Conservation (phyloP, 495 filamentous ascomycete genomes). For the Jackrogersella multiformis region DNA sequence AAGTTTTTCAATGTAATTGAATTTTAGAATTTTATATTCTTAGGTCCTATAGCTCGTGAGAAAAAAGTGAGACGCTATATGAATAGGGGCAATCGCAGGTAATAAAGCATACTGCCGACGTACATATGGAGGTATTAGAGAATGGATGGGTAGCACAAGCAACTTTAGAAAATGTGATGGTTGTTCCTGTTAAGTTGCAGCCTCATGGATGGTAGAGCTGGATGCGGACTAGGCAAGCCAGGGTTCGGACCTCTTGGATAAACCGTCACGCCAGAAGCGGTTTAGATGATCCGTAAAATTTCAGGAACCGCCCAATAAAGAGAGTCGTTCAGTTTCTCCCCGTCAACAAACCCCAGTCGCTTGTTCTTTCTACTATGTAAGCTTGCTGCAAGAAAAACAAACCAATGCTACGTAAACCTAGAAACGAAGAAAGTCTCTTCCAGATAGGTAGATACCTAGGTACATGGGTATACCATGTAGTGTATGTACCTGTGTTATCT, state of each 20-base stretch:
- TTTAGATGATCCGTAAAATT: constrained; percentile 18
- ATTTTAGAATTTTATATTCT: neutral
- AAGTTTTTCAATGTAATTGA: neutral
- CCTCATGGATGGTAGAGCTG: constrained; percentile 29
- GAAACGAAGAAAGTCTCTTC: too few relatives aligned
- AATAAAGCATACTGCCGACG: neutral
- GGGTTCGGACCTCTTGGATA: constrained; percentile 17
- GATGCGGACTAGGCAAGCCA: neutral
- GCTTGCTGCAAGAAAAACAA: constrained; percentile 11
- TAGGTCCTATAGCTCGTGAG: neutral
- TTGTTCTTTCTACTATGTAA: neutral
- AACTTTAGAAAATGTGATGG: constrained; percentile 31
- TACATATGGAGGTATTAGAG: too few relatives aligned
- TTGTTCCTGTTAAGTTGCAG: constrained; percentile 34
- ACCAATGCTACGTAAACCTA: constrained; percentile 27
- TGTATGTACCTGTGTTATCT: too few relatives aligned
- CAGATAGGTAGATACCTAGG: too few relatives aligned
- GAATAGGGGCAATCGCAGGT: neutral
- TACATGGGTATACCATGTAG: too few relatives aligned
- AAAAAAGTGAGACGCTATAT: neutral
- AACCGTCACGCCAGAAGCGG: constrained; percentile 35
- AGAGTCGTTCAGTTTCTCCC: constrained; percentile 40
- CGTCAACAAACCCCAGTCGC: constrained; percentile 32
- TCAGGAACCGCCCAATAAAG: constrained; percentile 39
- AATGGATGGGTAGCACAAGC: neutral